phyloP scores from a whole-genome alignment of 352 stramenopile species.

The Phytophthora constricta region DNA sequence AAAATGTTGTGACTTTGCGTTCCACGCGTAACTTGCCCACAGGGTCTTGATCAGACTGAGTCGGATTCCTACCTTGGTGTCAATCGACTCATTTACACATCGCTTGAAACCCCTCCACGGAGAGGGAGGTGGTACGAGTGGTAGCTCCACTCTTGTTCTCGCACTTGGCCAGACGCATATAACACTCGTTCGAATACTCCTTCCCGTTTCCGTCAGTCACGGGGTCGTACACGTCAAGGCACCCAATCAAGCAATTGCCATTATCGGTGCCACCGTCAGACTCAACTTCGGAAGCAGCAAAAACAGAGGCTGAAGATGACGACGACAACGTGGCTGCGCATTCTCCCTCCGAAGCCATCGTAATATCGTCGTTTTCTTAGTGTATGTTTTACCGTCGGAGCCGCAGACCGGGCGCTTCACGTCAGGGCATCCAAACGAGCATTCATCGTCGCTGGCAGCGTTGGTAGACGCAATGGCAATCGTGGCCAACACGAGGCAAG shows the following conservation, averaged over 20 bases:
- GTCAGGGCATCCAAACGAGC: conserved; percentile 26
- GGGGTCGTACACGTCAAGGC: conserved; percentile 28
- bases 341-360: conserved; percentile 25
- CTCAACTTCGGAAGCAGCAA: too few species aligned
- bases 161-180: conserved; percentile 41
- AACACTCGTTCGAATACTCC: conserved; percentile 47
- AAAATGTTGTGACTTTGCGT: too few species aligned
- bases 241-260: conserved; percentile 10
- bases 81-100: not conserved
- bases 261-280: not conserved
- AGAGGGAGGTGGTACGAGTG: too few species aligned
- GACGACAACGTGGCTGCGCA: conserved; percentile 22
- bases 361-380: conserved; percentile 38
- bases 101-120: not conserved
- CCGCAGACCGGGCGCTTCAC: conserved; percentile 44
- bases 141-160: conserved; percentile 11
- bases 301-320: conserved; percentile 10
- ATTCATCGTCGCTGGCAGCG: conserved; percentile 9
- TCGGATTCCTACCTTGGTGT: too few species aligned
- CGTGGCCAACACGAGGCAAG: conserved; percentile 15
- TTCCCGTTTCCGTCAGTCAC: conserved; percentile 40
- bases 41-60: too few species aligned
- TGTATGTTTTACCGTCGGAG: conserved; percentile 55
- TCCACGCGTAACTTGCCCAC: too few species aligned
- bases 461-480: not conserved